Percentiles rank a stretch among this genome's conserved stretches.
Conservation (phyloP, 805 yeast genomes). For the Yarrowia deformans region DNA sequence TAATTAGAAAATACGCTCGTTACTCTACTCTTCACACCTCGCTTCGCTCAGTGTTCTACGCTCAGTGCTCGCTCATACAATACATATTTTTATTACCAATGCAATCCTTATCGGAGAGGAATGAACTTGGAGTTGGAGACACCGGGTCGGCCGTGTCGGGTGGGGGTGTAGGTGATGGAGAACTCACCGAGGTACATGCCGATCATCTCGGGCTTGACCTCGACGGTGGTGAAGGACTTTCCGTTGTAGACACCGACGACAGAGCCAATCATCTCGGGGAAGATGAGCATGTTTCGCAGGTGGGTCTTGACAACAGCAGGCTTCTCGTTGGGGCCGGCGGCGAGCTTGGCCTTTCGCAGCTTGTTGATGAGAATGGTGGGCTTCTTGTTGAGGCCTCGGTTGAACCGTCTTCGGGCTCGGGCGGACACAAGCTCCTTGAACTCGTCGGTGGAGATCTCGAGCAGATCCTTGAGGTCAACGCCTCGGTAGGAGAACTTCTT, state of each 20-base stretch:
- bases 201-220: constrained; percentile 99
- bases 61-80: constrained; percentile 2
- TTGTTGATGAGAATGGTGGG: constrained; percentile 96
- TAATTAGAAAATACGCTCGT: too few relatives aligned
- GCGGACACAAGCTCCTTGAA: constrained; percentile 96
- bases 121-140: constrained; percentile 73
- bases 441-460: constrained; percentile 94
- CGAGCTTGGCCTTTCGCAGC: constrained; percentile 96
- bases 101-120: constrained; percentile 61
- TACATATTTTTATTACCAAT: constrained; percentile 38
- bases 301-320: constrained; percentile 98
- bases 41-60: too few relatives aligned
- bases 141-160: constrained; percentile 99
- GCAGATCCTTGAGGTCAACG: constrained; percentile 92
- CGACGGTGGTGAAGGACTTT: constrained; percentile 98
- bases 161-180: constrained; percentile 99
- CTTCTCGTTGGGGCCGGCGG: constrained; percentile 82
- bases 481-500: constrained; percentile 99
- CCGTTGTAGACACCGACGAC: constrained; percentile 99
- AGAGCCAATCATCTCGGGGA: constrained; percentile 99
- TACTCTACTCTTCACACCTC: too few relatives aligned
- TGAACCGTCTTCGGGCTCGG: constrained; percentile 99
- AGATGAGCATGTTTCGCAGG: constrained; percentile 97
- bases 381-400: constrained; percentile 94
- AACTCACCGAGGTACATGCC: constrained; percentile 99